Conservation (phyloP, 495 filamentous ascomycete species). For the Podospora pseudopauciseta region DNA sequence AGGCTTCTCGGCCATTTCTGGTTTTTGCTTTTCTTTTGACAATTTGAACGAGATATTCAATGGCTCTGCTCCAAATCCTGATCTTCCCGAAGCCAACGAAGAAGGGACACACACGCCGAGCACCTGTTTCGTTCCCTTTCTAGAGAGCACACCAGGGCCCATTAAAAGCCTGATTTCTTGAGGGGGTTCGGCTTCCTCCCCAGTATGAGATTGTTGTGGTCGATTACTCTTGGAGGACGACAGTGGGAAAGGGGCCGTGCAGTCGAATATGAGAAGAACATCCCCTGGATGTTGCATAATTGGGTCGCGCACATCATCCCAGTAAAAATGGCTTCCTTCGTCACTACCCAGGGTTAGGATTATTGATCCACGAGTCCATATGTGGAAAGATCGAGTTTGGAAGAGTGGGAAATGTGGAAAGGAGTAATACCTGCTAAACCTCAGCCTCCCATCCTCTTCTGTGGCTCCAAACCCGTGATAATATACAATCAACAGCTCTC, state of each 20-base stretch:
- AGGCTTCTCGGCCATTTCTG: not conserved
- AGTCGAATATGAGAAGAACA: constrained; percentile 30
- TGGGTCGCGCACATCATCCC: constrained; percentile 32
- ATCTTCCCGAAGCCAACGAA: not conserved
- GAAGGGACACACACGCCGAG: constrained; percentile 24
- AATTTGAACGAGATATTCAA: not conserved
- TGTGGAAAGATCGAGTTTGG: not conserved
- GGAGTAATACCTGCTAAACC: constrained; percentile 21
- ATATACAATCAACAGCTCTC: constrained; percentile 12
- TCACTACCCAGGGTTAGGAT: not conserved
- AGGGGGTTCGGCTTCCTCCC: not conserved
- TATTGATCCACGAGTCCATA: not conserved
- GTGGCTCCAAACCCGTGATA: constrained; percentile 24
- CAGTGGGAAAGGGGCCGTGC: constrained; percentile 10
- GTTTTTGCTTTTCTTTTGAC: not conserved
- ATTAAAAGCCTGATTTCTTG: constrained; percentile 15
- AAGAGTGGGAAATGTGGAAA: not conserved
- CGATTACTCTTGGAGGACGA: not conserved
- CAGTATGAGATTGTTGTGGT: not conserved
- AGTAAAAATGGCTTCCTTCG: constrained; percentile 21
- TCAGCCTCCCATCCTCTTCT: constrained; percentile 24
- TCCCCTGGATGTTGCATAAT: constrained; percentile 24
- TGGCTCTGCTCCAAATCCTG: not conserved
- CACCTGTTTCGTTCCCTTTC: constrained; percentile 25
- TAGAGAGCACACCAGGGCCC: constrained; percentile 19